A percentile compares a stretch with the other conserved stretches of the same genome.
Conservation (phyloP, 805 yeast genomes). For the Yarrowia divulgata region DNA sequence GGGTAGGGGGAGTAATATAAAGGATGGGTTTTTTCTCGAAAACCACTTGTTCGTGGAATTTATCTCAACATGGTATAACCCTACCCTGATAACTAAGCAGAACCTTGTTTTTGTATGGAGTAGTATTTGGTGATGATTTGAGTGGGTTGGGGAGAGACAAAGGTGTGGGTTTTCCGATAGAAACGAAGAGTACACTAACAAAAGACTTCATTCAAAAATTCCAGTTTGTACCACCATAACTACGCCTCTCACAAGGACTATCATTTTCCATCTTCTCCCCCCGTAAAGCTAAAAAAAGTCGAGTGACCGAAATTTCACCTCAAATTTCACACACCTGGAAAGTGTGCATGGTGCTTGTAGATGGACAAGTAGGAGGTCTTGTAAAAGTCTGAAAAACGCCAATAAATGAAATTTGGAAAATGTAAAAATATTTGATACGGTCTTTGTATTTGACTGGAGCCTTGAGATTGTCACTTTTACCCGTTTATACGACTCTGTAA, state of each 20-base stretch:
- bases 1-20: background rate
- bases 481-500: too few relatives aligned
- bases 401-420: background rate
- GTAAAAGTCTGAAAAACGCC: background rate
- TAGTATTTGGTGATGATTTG: background rate
- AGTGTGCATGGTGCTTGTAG: background rate
- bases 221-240: background rate
- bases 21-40: too few relatives aligned
- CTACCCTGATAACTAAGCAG: constrained; percentile 25
- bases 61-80: background rate
- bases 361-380: background rate
- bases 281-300: background rate
- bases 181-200: too few relatives aligned
- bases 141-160: background rate
- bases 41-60: too few relatives aligned
- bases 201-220: background rate
- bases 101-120: background rate
- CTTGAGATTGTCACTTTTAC: too few relatives aligned
- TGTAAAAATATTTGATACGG: too few relatives aligned
- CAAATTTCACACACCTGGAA: background rate
- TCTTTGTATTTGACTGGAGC: too few relatives aligned
- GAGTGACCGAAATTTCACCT: constrained; percentile 29
- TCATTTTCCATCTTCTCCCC: background rate
- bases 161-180: too few relatives aligned
- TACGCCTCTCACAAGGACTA: background rate